Evolutionary conservation across 495 filamentous ascomycete species (phyloP).

Genomic region (Usnea hakonensis): DNA sequence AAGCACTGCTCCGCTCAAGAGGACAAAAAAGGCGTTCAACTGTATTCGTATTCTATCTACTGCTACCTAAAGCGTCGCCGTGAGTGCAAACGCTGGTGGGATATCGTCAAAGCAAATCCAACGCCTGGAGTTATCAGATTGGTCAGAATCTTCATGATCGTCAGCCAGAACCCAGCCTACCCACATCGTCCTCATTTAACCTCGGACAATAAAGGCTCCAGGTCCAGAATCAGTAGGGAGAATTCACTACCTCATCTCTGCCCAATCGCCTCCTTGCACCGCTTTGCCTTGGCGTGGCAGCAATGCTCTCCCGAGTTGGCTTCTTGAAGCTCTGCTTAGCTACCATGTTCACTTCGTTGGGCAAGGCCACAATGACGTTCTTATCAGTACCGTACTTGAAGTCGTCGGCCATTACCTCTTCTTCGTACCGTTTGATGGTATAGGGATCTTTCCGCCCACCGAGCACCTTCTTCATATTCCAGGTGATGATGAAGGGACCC

Average conservation of each 20-base stretch:
- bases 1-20: neutral
- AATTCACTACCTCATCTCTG: conserved; percentile 74
- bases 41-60: neutral
- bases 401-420: conserved; percentile 97
- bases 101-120: conserved; percentile 4
- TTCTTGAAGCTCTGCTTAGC: conserved; percentile 73
- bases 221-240: conserved; percentile 54
- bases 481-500: conserved; percentile 93
- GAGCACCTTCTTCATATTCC: conserved; percentile 85
- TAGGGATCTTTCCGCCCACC: conserved; percentile 76
- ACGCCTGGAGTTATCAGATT: conserved; percentile 3
- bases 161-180: neutral
- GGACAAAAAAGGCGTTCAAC: neutral
- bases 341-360: conserved; percentile 98
- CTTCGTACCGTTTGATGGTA: conserved; percentile 88
- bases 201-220: neutral
- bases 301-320: conserved; percentile 89
- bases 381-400: conserved; percentile 96
- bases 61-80: neutral
- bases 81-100: conserved; percentile 6
- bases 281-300: conserved; percentile 45
- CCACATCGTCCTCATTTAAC: neutral
- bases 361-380: conserved; percentile 93
- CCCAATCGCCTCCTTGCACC: conserved; percentile 49
- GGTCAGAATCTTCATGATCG: neutral